Evolutionary conservation across 2,329 filamentous ascomycete species (phyloP).

Genomic region (Sarocladium kiliense): DNA sequence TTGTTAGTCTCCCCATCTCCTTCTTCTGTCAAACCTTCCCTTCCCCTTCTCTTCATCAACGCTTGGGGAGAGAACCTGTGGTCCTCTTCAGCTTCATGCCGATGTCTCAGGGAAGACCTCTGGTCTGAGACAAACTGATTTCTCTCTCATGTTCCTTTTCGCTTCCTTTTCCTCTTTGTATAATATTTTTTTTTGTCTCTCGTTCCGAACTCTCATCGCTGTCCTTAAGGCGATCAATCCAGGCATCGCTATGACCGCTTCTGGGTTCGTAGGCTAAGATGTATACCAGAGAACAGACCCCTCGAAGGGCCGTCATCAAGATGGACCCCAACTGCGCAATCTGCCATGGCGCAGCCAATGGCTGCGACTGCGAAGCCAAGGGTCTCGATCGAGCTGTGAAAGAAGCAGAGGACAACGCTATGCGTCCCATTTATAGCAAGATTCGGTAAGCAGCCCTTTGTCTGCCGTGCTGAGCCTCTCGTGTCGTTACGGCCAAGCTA

Average conservation of each 20-base stretch:
- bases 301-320: constrained; percentile 45
- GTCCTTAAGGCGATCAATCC: not conserved
- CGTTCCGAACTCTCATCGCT: constrained; percentile 1
- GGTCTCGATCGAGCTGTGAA: constrained; percentile 57
- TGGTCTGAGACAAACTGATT: not conserved
- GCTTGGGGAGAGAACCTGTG: not conserved
- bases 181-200: constrained; percentile 7
- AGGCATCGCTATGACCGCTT: not conserved
- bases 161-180: not conserved
- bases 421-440: constrained; percentile 56
- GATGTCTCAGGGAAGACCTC: not conserved
- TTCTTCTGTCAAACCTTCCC: not conserved
- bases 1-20: constrained; percentile 3
- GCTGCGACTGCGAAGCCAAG: constrained; percentile 63
- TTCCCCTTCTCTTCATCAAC: not conserved
- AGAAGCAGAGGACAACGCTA: constrained; percentile 59
- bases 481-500: constrained; percentile 10
- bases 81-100: constrained; percentile 5
- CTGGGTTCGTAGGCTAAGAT: constrained; percentile 37
- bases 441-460: constrained; percentile 48
- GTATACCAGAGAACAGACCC: constrained; percentile 40
- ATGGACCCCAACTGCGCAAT: constrained; percentile 69
- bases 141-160: not conserved
- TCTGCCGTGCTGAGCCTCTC: not conserved
- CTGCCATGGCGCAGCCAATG: constrained; percentile 54